These are phyloP conservation scores for Coemansia sp. DNA, from an alignment of 192 early-diverging fungal species.

Conservation along the genomic window DNA sequence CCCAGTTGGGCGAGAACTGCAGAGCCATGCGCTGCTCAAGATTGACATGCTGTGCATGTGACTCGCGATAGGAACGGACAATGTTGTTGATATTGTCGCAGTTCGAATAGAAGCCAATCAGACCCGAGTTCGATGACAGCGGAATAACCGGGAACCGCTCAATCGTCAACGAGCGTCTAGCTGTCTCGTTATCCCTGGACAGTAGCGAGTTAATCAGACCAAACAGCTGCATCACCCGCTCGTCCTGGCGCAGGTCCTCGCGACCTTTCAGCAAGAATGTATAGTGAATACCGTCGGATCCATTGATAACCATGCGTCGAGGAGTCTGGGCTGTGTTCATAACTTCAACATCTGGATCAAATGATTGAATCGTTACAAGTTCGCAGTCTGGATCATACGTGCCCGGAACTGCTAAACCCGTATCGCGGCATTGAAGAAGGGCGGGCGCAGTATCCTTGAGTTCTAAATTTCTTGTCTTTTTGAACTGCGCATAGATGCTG, in stretches of 20 bases:
- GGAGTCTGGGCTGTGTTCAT: slow-evolving; percentile 93
- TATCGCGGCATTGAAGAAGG: neutral
- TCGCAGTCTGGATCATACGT: slow-evolving; percentile 81
- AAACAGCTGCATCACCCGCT: slow-evolving; percentile 99
- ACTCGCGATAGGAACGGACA: slow-evolving; percentile 85
- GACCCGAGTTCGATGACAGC: slow-evolving; percentile 93
- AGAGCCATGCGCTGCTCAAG: slow-evolving; percentile 90
- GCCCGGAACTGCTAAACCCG: slow-evolving; percentile 56
- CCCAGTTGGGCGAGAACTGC: slow-evolving; percentile 90
- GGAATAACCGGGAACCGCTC: slow-evolving; percentile 92
- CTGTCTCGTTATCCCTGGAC: slow-evolving; percentile 80
- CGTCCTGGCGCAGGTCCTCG: slow-evolving; percentile 97
- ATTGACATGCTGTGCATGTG: slow-evolving; percentile 78
- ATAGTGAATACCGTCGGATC: slow-evolving; percentile 88
- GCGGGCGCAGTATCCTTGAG: neutral
- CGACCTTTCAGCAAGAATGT: slow-evolving; percentile 94
- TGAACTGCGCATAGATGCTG: neutral
- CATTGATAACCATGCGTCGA: slow-evolving; percentile 76
- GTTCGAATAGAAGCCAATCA: slow-evolving; percentile 95
- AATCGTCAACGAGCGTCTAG: slow-evolving; percentile 89
- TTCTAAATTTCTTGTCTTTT: neutral
- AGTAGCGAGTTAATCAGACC: slow-evolving; percentile 95
- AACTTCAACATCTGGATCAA: slow-evolving; percentile 77
- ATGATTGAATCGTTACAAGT: slow-evolving; percentile 84
- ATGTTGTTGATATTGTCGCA: slow-evolving; percentile 90